Evolutionary conservation across 176 grass and related monocot species (phyloP), one percentile per base, ranked within the genome.

Genomic region (Luzula sylvatica): DNA sequence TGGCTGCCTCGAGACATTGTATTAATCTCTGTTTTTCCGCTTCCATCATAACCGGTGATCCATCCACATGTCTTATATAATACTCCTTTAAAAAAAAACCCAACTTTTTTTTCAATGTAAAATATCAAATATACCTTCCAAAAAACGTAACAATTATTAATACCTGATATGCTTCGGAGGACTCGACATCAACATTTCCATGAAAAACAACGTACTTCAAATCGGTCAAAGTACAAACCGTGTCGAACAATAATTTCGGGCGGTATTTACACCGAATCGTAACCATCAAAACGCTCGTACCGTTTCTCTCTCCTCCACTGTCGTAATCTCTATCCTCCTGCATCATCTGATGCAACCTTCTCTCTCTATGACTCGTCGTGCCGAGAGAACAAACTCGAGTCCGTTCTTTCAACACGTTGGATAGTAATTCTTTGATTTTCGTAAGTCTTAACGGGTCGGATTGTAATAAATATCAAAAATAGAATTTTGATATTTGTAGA

Each of bases 191-290:
- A 22, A 87, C 83, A 42, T 69, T 95, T 15, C 88, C 88, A 67
- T 95, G 88, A 65, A 87, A 95, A 66, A 95, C 88, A 69, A 95
- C 88, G 69, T 95, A 95, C 13, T 95, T 53, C 88, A 95, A 87
- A 75, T 95, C 88, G 6, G 88, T 95, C 30, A 95, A 72, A 23
- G 88, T 95, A 74, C 83, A 95, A 65, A 95, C 18, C 17, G 79
- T 87, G 27, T 95, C 88, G 12, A 95, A 95, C 28, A 95, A 77
- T 65, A 95, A 83, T 71, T 95, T 95, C 42, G 83, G 65, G 39
- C 88, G 69, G 81, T 87, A 83, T 32, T 77, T 82, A 52, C 88
- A 80, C 30, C 76, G 58, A 43, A 95, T 62, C 9, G 83, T 95
- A 65, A 95, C 88, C 65, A 87, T 69, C 0, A 83, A 77, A 20